Evolutionary conservation across 1,139 yeast species (phyloP), one percentile per base, ranked within the genome.

Genomic region (Eremothecium coryli): DNA sequence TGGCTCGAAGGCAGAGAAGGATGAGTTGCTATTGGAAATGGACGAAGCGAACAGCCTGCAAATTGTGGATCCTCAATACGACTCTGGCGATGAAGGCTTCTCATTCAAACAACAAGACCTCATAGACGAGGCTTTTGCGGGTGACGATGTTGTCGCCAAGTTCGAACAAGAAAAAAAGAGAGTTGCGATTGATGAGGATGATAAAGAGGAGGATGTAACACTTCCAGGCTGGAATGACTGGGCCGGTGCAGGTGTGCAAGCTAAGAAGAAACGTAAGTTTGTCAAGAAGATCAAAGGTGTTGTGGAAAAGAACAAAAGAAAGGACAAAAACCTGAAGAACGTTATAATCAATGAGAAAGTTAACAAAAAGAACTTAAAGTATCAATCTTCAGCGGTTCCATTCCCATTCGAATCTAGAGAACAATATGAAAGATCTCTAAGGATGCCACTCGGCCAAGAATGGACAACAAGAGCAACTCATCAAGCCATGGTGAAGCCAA

Each of bases 391-490:
- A 31, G 75, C 78, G 17, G 95, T 90, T 33, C 98, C 98, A 20
- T 88, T 78, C 70, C 97, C 96, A 38, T 90, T 71, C 58, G 96
- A 90, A 61, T 80, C 80, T 40, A 71, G 80, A 53, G 98, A 86
- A 56, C 97, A 90, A 62, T 93, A 90, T 58, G 98, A 90, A 60
- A 73, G 95, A 54, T 78, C 94, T 3, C 66, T 90, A 50, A 73
- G 95, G 54, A 81, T 86, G 86, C 97, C 98, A n/a, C 66, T 90
- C 42, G 98, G 98, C 21, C 94, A 84, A 60, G 95, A 90, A 63
- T 90, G 97, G 97, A 77, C 93, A 4, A 73, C 94, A 9, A 74
- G 86, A 52, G 82, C 76, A 37, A 76, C 94, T 2, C 93, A 84
- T 64, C 95, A 86, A 64, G 75, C 75, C 55, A 64, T 84, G 48